These are phyloP conservation scores for Coprinopsis strossmayeri DNA, from an alignment of 768 basidiomycete species.

Conservation along the genomic window DNA sequence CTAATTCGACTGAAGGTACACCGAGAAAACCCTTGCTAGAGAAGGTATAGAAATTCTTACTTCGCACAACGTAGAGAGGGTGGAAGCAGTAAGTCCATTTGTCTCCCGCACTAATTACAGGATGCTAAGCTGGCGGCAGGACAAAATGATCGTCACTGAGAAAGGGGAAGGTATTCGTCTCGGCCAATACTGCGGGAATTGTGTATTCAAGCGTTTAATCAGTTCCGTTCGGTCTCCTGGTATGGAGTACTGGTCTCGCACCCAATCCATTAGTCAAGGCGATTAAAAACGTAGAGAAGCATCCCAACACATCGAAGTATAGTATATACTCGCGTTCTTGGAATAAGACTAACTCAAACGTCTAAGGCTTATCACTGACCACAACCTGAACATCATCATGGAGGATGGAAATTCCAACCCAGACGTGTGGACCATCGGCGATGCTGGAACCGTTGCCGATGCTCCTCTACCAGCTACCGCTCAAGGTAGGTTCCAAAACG, in stretches of 20 bases:
- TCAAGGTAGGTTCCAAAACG: conserved; percentile 58
- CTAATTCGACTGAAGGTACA: conserved; percentile 36
- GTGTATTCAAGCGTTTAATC: conserved; percentile 4
- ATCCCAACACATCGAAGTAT: conserved; percentile 51
- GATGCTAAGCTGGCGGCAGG: conserved; percentile 26
- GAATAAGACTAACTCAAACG: conserved; percentile 1
- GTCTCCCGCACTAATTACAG: background rate
- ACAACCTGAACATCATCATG: conserved; percentile 56
- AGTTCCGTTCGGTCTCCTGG: conserved; percentile 79
- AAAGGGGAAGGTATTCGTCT: conserved; percentile 70
- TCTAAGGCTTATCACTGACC: conserved; percentile 36
- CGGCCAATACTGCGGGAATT: too few species aligned
- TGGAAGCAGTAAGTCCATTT: conserved; percentile 43
- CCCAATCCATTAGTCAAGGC: conserved; percentile 72
- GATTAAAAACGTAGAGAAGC: conserved; percentile 53
- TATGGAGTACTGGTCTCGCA: conserved; percentile 84
- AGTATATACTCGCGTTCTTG: conserved; percentile 5
- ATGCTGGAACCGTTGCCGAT: conserved; percentile 56
- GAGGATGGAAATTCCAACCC: conserved; percentile 46
- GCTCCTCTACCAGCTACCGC: conserved; percentile 75
- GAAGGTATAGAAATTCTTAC: conserved; percentile 72
- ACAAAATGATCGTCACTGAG: conserved; percentile 63
- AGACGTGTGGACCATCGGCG: conserved; percentile 80
- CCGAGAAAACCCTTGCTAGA: conserved; percentile 62
- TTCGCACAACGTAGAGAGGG: conserved; percentile 65